Evolutionary conservation across 306 rosid species (phyloP), one percentile per base, ranked within the genome.

Genomic region (Rubus parviflorus): DNA sequence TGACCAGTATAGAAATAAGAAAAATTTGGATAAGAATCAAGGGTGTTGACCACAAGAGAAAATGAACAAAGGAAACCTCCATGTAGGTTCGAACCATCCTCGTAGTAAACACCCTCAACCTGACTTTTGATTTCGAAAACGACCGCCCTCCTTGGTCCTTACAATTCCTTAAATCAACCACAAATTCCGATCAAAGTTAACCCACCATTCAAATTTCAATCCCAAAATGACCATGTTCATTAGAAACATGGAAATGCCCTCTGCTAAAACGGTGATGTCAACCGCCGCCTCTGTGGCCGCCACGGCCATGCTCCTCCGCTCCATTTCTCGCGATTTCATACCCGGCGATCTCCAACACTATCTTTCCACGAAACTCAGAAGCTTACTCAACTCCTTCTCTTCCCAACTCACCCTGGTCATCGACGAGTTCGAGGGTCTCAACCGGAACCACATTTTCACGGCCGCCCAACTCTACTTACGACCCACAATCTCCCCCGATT

Each of bases 301-400:
- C 63, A 25, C 80, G 6, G 73, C 81, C 57, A 49, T 86, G 84
- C 25, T 86, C 43, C n/a, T 86, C 68, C 84, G 90, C 0, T 83
- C 87, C 4, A 41, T 79, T 0, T 47, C 79, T 2, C 78, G 81
- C 0, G 82, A 86, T 57, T 83, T 73, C 52, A 37, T 81, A 16
- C 90, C 90, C 0, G 9, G 1, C 8, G 82, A 81, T 51, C 56
- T 81, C 43, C 82, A 51, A n/a, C 10, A 56, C 53, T 81, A 60
- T 15, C 14, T 86, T 56, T 7, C 25, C 68, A 68, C 1, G 40
- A 86, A 81, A 25, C 4, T 83, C 19, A 54, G 51, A 0, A 49
- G 57, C 16, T 1, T 73, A 22, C 15, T 75, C 40, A 14, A 67
- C 20, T 3, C 69, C 0, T 14, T 86, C 67, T 86, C 86, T 14